A percentile compares a stretch with the other conserved stretches of the same genome.
phyloP scores from a whole-genome alignment of 2,329 filamentous ascomycete genomes.

The Phoma sp. region DNA sequence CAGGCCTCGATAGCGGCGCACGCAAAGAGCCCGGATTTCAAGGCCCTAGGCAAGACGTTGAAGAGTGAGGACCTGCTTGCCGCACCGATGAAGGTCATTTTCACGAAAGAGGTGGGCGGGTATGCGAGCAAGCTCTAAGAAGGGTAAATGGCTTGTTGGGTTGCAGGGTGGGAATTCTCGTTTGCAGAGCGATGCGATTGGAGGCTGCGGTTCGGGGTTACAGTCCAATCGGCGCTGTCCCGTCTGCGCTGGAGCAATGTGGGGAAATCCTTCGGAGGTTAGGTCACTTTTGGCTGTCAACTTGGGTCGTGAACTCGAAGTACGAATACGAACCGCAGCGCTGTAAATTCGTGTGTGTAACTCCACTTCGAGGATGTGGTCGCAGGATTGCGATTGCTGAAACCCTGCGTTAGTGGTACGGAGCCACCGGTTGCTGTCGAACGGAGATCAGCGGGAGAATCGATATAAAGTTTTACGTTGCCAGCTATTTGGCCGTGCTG shows the following conservation, averaged over 20 bases:
- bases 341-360: neutral
- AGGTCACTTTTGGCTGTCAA: neutral
- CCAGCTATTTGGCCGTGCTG: too few species aligned
- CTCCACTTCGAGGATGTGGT: too few species aligned
- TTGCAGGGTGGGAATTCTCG: neutral
- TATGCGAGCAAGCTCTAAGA: conserved; percentile 20
- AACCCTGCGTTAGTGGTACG: too few species aligned
- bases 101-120: conserved; percentile 39
- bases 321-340: neutral
- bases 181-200: neutral
- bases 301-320: neutral
- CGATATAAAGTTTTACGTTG: too few species aligned
- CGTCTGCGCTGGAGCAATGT: too few species aligned
- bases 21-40: conserved; percentile 30
- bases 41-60: conserved; percentile 27
- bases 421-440: too few species aligned
- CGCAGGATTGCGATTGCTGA: too few species aligned
- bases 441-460: too few species aligned
- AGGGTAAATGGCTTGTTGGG: too few species aligned
- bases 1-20: conserved; percentile 36
- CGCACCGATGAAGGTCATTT: conserved; percentile 34
- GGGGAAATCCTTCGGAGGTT: neutral
- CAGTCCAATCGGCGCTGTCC: too few species aligned
- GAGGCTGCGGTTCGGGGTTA: too few species aligned
- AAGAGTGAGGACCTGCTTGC: conserved; percentile 40